Evolutionary conservation across 2,329 filamentous ascomycete species (phyloP).

Genomic region (Apiospora marii): DNA sequence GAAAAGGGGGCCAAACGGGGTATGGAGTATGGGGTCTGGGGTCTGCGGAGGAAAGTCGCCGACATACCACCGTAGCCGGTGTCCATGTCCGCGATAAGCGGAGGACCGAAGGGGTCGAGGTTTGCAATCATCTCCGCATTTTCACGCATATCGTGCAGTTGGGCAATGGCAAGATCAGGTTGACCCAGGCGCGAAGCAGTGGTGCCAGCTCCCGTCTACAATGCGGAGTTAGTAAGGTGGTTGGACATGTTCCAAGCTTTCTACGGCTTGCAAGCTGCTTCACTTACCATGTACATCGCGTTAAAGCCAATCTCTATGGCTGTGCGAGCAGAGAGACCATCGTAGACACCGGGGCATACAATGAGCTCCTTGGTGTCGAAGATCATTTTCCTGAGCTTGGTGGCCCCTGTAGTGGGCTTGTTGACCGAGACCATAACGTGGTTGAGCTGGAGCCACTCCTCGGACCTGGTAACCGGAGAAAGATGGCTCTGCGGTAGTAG

Average conservation of each 20-base stretch:
- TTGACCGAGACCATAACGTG: conserved; percentile 33
- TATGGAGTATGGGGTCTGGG: conserved; percentile 4
- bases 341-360: conserved; percentile 56
- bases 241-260: not conserved
- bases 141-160: conserved; percentile 58
- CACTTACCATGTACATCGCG: conserved; percentile 57
- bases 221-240: conserved; percentile 29
- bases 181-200: conserved; percentile 55
- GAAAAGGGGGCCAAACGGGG: not conserved
- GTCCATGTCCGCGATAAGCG: conserved; percentile 62
- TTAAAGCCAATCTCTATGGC: conserved; percentile 57
- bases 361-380: conserved; percentile 46
- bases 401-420: conserved; percentile 40
- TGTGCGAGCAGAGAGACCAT: conserved; percentile 56
- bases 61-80: conserved; percentile 60
- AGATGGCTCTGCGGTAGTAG: not conserved
- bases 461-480: not conserved
- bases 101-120: conserved; percentile 52
- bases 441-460: conserved; percentile 32
- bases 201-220: conserved; percentile 58
- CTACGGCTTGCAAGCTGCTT: not conserved
- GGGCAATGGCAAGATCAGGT: conserved; percentile 58
- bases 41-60: not conserved
- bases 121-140: conserved; percentile 62
- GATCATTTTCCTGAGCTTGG: conserved; percentile 43